Percentiles rank a stretch among this genome's conserved stretches.
Evolutionary conservation across 2,329 filamentous ascomycete genomes (phyloP).

Genomic region (Salinomyces thailandicus): DNA sequence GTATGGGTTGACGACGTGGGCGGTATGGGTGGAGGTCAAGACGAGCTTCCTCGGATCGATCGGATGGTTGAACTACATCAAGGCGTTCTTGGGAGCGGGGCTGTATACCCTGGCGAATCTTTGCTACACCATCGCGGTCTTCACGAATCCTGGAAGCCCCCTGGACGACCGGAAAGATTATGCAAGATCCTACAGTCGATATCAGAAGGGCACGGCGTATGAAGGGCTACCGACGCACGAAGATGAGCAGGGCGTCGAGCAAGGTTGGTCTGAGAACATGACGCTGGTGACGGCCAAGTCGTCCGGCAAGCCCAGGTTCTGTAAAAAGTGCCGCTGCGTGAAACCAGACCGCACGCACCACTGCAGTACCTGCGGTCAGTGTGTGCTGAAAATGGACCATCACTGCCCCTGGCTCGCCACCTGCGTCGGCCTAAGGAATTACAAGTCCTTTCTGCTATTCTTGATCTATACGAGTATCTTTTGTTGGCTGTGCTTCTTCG

Average conservation of each 20-base stretch:
- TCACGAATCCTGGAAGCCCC: conserved; percentile 73
- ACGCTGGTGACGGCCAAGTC: conserved; percentile 79
- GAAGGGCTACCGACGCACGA: conserved; percentile 69
- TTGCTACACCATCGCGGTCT: conserved; percentile 87
- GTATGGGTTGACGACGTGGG: conserved; percentile 86
- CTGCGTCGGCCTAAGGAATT: conserved; percentile 86
- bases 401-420: conserved; percentile 97
- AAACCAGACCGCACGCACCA: conserved; percentile 96
- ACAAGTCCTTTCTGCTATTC: conserved; percentile 91
- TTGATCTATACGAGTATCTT: conserved; percentile 81
- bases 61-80: conserved; percentile 13
- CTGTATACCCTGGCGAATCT: conserved; percentile 74
- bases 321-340: conserved; percentile 91
- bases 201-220: conserved; percentile 46
- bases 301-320: conserved; percentile 68
- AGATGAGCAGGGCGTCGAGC: conserved; percentile 20
- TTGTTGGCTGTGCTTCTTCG: conserved; percentile 69
- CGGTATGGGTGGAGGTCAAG: conserved; percentile 70
- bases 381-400: conserved; percentile 98
- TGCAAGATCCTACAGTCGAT: conserved; percentile 9
- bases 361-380: conserved; percentile 87
- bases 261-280: conserved; percentile 7
- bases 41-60: conserved; percentile 31
- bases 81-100: conserved; percentile 50
- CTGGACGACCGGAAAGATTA: conserved; percentile 28